These are phyloP conservation scores for Symbiodinium pilosum DNA, from an alignment of 73 alveolate species.

Conservation along the genomic window DNA sequence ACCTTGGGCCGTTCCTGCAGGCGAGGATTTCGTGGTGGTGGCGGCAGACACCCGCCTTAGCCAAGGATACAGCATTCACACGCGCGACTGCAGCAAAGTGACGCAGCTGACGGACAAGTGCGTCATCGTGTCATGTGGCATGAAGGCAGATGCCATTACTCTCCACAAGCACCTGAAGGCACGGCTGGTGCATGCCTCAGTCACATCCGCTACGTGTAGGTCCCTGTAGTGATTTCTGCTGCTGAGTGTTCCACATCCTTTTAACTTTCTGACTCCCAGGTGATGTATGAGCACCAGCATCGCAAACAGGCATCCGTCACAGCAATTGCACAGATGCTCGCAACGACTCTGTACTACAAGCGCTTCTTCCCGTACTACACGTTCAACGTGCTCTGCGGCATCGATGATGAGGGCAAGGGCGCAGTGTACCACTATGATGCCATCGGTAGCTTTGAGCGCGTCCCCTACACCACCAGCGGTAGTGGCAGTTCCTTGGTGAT, in stretches of 20 bases:
- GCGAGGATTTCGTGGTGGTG: constrained; percentile 98
- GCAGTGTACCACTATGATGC: constrained; percentile 96
- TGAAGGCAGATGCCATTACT: constrained; percentile 97
- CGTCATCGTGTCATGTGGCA: constrained; percentile 98
- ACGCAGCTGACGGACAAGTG: constrained; percentile 96
- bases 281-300: constrained; percentile 95
- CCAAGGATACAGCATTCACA: constrained; percentile 98
- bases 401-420: constrained; percentile 92
- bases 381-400: constrained; percentile 95
- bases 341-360: constrained; percentile 96
- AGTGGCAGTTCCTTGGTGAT: constrained; percentile 96
- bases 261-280: background rate
- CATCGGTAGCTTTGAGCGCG: constrained; percentile 96
- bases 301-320: constrained; percentile 96
- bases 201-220: background rate
- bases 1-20: constrained; percentile 95
- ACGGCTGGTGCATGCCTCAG: constrained; percentile 50
- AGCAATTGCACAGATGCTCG: constrained; percentile 96
- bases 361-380: constrained; percentile 97
- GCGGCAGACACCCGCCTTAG: constrained; percentile 98
- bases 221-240: background rate
- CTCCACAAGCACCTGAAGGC: constrained; percentile 94
- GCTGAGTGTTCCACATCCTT: background rate
- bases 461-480: constrained; percentile 96
- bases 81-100: constrained; percentile 97